phyloP scores from a whole-genome alignment of 2,329 filamentous ascomycete genomes.

The Intubia oerlemansii region DNA sequence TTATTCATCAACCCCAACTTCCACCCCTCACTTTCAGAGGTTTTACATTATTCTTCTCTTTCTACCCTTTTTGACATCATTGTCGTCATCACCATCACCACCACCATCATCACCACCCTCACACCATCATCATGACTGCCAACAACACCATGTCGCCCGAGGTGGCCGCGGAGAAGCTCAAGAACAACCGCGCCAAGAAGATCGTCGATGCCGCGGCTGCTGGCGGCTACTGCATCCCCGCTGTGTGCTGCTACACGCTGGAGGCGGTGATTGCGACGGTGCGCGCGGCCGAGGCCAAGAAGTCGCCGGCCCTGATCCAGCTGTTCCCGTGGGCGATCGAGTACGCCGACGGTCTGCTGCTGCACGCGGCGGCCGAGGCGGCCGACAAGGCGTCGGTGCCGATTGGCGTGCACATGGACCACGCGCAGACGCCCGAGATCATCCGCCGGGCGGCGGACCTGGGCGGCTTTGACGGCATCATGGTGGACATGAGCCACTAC shows the following conservation, averaged over 20 bases:
- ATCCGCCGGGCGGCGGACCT: slow-evolving; percentile 33
- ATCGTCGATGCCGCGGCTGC: slow-evolving; percentile 4
- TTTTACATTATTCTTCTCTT: too few species aligned
- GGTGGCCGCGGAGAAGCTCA: too few species aligned
- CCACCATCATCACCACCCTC: too few species aligned
- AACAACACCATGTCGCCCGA: too few species aligned
- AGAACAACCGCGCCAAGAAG: background rate
- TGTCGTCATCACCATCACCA: too few species aligned
- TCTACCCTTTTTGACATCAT: too few species aligned
- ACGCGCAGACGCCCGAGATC: slow-evolving; percentile 37
- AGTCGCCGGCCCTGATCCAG: slow-evolving; percentile 45
- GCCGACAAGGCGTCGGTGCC: slow-evolving; percentile 32
- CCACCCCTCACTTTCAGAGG: too few species aligned
- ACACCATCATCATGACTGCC: too few species aligned
- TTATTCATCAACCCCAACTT: too few species aligned
- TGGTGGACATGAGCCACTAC: slow-evolving; percentile 60
- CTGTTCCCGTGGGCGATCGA: slow-evolving; percentile 57
- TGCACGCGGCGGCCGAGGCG: slow-evolving; percentile 32
- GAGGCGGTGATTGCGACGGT: slow-evolving; percentile 49
- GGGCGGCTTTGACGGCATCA: slow-evolving; percentile 46
- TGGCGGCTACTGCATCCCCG: slow-evolving; percentile 3
- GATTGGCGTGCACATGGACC: slow-evolving; percentile 42
- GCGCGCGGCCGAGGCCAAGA: slow-evolving; percentile 43
- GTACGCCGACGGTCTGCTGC: too few species aligned
- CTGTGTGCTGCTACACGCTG: slow-evolving; percentile 37